Conservation (phyloP, 1,284 basidiomycete genomes). For the Pulchroboletus neoregius region DNA sequence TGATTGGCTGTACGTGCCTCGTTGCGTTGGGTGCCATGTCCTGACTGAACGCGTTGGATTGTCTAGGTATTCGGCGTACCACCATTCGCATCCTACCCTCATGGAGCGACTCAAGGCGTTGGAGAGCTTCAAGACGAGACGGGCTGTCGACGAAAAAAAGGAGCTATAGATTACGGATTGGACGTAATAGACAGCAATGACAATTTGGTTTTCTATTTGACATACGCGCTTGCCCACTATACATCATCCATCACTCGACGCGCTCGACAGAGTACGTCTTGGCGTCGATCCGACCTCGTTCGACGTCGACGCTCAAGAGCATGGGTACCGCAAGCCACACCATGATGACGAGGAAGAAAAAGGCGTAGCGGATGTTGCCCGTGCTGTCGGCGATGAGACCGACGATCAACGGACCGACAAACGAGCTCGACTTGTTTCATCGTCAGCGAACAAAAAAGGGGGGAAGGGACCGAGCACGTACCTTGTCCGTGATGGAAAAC, state of each 20-base stretch:
- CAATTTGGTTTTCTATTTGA: no score
- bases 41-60: conserved; percentile 5
- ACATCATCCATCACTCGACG: not conserved
- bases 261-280: conserved; percentile 39
- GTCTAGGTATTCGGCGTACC: conserved; percentile 80
- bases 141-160: conserved; percentile 29
- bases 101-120: conserved; percentile 81
- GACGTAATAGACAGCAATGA: no score
- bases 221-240: no score
- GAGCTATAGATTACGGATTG: conserved; percentile 9
- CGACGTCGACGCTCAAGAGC: conserved; percentile 65
- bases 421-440: conserved; percentile 69
- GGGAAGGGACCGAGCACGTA: conserved; percentile 22
- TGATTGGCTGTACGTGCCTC: no score
- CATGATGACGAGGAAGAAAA: conserved; percentile 82
- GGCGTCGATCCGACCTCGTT: conserved; percentile 65
- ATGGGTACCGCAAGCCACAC: conserved; percentile 78
- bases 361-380: conserved; percentile 86
- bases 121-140: conserved; percentile 50
- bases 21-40: no score
- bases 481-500: conserved; percentile 88
- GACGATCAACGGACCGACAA: conserved; percentile 83
- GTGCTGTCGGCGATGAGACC: conserved; percentile 82
- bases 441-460: not conserved
- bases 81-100: conserved; percentile 90